A percentile compares a stretch with the other conserved stretches of the same genome.
Conservation (phyloP, 2,329 filamentous ascomycete genomes). For the Myriosclerotinia scirpicola region DNA sequence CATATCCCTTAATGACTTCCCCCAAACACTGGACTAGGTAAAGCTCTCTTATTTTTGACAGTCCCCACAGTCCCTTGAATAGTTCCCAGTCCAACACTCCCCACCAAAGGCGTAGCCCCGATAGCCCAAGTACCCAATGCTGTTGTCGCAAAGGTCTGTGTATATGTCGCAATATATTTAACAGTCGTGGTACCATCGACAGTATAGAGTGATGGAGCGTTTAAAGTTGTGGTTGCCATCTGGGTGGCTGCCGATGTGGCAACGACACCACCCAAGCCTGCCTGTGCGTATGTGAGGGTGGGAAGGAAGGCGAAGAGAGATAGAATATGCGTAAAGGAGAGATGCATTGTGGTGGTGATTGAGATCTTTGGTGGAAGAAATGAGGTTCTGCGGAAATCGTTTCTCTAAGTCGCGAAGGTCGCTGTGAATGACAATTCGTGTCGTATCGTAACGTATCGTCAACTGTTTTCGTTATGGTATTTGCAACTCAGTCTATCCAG, state of each 20-base stretch:
- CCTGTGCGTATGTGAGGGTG: constrained; percentile 17
- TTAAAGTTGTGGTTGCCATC: neutral
- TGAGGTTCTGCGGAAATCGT: neutral
- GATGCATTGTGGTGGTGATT: constrained; percentile 6
- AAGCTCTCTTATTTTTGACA: constrained; percentile 22
- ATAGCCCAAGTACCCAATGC: constrained; percentile 38
- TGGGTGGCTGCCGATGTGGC: constrained; percentile 14
- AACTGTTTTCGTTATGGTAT: neutral
- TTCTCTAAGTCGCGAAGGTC: neutral
- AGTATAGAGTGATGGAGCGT: constrained; percentile 15
- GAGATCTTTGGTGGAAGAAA: neutral
- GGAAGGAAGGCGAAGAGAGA: constrained; percentile 9
- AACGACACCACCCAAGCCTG: constrained; percentile 12
- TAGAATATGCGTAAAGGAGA: neutral
- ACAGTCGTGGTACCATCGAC: neutral
- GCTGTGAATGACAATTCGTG: neutral
- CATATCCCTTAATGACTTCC: constrained; percentile 1
- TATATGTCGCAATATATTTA: constrained; percentile 24
- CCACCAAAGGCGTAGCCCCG: constrained; percentile 33
- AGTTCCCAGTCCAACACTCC: constrained; percentile 35
- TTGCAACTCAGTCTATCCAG: neutral
- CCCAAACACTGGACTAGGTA: neutral
- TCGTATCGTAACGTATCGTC: neutral
- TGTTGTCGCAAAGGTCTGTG: constrained; percentile 38
- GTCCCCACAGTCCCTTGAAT: constrained; percentile 31